phyloP scores from a whole-genome alignment of 148 eudicot species.

The Vaccinium corymbosum region DNA sequence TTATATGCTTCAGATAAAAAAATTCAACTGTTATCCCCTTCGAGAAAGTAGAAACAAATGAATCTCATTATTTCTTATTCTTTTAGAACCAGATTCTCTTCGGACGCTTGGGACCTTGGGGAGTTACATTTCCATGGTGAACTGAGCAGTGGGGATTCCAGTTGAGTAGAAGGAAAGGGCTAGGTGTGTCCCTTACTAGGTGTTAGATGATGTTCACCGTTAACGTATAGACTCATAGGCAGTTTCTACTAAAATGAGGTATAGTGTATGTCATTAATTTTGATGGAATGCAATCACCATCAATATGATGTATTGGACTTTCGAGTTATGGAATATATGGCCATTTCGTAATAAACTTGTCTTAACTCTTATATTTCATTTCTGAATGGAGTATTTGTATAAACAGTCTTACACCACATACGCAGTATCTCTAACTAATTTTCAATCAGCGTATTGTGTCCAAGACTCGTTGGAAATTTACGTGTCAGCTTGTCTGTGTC shows the following conservation, averaged over 20 bases:
- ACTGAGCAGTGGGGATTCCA: background rate
- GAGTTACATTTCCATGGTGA: background rate
- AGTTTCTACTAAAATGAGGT: background rate
- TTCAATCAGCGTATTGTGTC: background rate
- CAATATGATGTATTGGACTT: background rate
- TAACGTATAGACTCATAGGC: background rate
- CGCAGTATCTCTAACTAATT: background rate
- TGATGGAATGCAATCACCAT: background rate
- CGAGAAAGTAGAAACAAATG: background rate
- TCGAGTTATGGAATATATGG: background rate
- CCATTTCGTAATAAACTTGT: background rate
- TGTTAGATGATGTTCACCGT: background rate
- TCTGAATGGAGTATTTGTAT: background rate
- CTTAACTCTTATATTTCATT: background rate
- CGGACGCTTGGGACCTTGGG: background rate
- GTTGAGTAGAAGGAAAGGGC: background rate
- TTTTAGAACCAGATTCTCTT: background rate
- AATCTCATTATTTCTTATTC: background rate
- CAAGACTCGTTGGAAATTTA: background rate
- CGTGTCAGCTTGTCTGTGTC: background rate
- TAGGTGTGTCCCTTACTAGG: background rate
- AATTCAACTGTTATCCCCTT: background rate
- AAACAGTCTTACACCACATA: background rate
- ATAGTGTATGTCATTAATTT: background rate
- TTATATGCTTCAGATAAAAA: background rate